A percentile compares a stretch with the other conserved stretches of the same genome.
phyloP scores from a whole-genome alignment of 192 early-diverging fungal species.

The Podila horticola region DNA sequence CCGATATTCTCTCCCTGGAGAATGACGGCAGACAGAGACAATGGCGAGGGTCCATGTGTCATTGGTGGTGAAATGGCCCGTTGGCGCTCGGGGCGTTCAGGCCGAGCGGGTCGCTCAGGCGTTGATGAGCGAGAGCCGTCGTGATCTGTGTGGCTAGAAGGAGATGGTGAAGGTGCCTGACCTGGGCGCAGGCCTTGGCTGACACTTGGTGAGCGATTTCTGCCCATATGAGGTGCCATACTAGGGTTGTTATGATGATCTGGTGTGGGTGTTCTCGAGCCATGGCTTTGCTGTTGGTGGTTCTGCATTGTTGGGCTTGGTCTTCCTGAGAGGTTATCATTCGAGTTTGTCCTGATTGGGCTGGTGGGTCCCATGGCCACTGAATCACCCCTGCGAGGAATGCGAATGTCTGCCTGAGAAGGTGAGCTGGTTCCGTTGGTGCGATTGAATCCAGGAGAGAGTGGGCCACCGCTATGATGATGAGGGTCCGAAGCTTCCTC shows the following conservation, averaged over 20 bases:
- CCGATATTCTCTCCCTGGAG: slow-evolving; percentile 4
- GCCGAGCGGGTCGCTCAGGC: slow-evolving; percentile 36
- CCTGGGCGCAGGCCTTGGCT: slow-evolving; percentile 35
- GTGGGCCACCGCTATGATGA: slow-evolving; percentile 9
- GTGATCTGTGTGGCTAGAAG: slow-evolving; percentile 5
- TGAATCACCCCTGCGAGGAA: slow-evolving; percentile 40
- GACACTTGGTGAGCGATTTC: slow-evolving; percentile 32
- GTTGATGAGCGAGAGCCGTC: slow-evolving; percentile 19
- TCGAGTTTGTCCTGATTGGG: slow-evolving; percentile 1
- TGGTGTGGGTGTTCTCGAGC: slow-evolving; percentile 26
- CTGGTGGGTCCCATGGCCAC: slow-evolving; percentile 18
- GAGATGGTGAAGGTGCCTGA: slow-evolving; percentile 23
- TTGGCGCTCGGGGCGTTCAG: slow-evolving; percentile 29
- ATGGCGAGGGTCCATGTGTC: slow-evolving; percentile 36
- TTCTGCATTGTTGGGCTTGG: slow-evolving; percentile 12
- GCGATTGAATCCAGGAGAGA: slow-evolving; percentile 12
- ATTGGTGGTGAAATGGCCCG: slow-evolving; percentile 38
- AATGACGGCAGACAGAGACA: slow-evolving; percentile 25
- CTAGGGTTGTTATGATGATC: slow-evolving; percentile 7
- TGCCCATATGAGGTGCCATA: slow-evolving; percentile 9
- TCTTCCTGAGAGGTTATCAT: slow-evolving; percentile 13
- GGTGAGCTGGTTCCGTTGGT: slow-evolving; percentile 8
- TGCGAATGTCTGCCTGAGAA: slow-evolving; percentile 13
- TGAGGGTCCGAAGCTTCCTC: slow-evolving; percentile 12
- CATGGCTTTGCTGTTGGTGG: slow-evolving; percentile 6